phyloP scores from a whole-genome alignment of 1,139 yeast species.

The Debaryomycetaceae sp. region DNA sequence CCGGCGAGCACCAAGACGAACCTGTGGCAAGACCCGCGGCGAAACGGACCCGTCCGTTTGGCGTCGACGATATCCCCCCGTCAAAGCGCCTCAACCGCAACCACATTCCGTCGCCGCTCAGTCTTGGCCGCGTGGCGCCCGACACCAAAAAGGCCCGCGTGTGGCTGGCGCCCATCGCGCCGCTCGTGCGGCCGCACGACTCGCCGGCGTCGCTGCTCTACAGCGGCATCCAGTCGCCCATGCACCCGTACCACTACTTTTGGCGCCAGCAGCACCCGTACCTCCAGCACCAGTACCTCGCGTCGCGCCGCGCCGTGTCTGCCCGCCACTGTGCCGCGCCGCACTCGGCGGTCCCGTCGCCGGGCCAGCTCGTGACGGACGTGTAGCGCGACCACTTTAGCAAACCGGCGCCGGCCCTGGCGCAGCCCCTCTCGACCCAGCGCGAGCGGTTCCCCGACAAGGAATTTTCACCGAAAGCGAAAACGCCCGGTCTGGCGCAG shows the following conservation, averaged over 20 bases:
- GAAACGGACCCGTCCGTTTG: slow-evolving; percentile 1
- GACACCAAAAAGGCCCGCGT: slow-evolving; percentile 5
- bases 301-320: too few relatives aligned
- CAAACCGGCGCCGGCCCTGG: slow-evolving; percentile 38
- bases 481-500: slow-evolving; percentile 7
- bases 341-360: too few relatives aligned
- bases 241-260: slow-evolving; percentile 1
- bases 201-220: too few relatives aligned
- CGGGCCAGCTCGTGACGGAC: slow-evolving; percentile 32
- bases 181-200: too few relatives aligned
- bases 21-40: too few relatives aligned
- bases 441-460: slow-evolving; percentile 35
- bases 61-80: too few relatives aligned
- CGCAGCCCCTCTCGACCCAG: slow-evolving; percentile 49
- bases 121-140: slow-evolving; percentile 5
- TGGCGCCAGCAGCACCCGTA: slow-evolving; percentile 1
- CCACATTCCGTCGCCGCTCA: slow-evolving; percentile 3
- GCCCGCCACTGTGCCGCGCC: too few relatives aligned
- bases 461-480: too few relatives aligned
- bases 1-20: too few relatives aligned
- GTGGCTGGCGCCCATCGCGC: background rate
- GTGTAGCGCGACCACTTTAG: slow-evolving; percentile 39
- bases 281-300: slow-evolving; percentile 1
- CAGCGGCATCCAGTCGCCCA: too few relatives aligned
- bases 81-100: background rate